Percentiles rank a stretch among this genome's conserved stretches.
These are phyloP conservation scores for Zoysia matrella DNA, from an alignment of 202 grass and related monocot species.

Conservation along the genomic window DNA sequence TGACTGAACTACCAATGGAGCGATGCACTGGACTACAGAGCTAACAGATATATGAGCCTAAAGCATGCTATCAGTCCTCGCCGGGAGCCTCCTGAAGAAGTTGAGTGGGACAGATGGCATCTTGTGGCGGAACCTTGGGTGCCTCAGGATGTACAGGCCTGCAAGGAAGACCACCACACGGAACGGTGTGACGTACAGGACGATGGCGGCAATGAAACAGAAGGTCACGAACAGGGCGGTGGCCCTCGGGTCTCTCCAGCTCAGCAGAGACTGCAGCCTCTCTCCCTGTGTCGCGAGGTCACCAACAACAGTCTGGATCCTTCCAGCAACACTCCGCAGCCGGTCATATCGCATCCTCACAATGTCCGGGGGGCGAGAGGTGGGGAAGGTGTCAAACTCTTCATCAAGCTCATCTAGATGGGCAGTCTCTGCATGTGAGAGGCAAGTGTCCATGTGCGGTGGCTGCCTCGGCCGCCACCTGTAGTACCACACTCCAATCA, in stretches of 20 bases:
- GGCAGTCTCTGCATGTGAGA: conserved; percentile 47
- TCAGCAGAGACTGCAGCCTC: conserved; percentile 57
- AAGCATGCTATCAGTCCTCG: conserved; percentile 57
- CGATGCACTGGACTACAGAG: neutral
- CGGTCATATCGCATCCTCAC: conserved; percentile 56
- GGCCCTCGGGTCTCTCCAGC: conserved; percentile 58
- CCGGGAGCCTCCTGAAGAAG: conserved; percentile 59
- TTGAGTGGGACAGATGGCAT: conserved; percentile 53
- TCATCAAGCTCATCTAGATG: conserved; percentile 47
- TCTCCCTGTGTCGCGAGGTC: conserved; percentile 51
- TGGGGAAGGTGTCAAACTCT: conserved; percentile 33
- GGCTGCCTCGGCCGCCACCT: conserved; percentile 51
- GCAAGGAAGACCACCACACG: conserved; percentile 33
- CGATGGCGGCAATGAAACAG: conserved; percentile 45
- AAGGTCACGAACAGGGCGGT: conserved; percentile 50
- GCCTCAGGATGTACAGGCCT: conserved; percentile 49
- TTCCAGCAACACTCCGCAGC: conserved; percentile 40
- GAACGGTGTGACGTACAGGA: conserved; percentile 50
- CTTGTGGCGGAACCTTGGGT: conserved; percentile 57
- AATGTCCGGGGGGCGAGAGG: conserved; percentile 38
- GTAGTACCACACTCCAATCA: conserved; percentile 60
- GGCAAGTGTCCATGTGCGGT: conserved; percentile 55
- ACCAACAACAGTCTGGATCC: too few species aligned
- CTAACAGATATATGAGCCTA: neutral
- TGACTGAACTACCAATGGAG: neutral